Base-by-base conservation (phyloP, 805 yeast species). In the Lipomyces mesembrius region DNA sequence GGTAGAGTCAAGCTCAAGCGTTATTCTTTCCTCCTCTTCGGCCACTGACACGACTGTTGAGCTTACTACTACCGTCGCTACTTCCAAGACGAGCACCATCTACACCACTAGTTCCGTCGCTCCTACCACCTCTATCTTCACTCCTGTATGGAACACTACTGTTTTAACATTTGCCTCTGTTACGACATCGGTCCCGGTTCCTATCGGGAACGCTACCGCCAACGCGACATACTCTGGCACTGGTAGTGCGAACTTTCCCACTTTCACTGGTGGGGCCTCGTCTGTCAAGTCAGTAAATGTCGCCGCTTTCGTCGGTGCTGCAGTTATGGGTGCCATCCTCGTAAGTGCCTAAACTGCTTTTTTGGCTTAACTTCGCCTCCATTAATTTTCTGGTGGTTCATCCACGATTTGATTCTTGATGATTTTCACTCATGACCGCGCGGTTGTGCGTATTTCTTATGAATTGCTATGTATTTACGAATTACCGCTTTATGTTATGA, bases 51-150 rank as follows among this genome's bases (percentile, higher is more conserved):
- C 59, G 49, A 27, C 29, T 1, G 25, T 11, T 6, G 56, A 27
- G 29, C 59, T 56, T 20, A 35, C 49, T 22, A 56, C 59, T 29
- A 55, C 37, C 54, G n/a, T 32, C 22, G n/a, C 32, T n/a, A 39
- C 27, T 56, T 9, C 49, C 27, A 12, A 29, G 59, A 25, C 55
- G 14, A 51, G 53, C 35, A 64, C 64, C 25, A 49, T 32, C 34
- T 64, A 43, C 53, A 25, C 57, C 25, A 58, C 65, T 20, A n/a
- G 29, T 34, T 57, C 62, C n/a, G 55, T 61, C 27, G n/a, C 64
- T 7, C 11, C 67, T 27, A 61, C 65, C 43, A 29, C 22, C 22
- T n/a, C 61, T 25, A 37, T 8, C 54, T 29, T 34, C 56, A 12
- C 57, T 27, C 29, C 57, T 25, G 22, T 17, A 39, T 27, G 54